Conservation (phyloP, 257 asterid genomes). For the Buddleja alternifolia region DNA sequence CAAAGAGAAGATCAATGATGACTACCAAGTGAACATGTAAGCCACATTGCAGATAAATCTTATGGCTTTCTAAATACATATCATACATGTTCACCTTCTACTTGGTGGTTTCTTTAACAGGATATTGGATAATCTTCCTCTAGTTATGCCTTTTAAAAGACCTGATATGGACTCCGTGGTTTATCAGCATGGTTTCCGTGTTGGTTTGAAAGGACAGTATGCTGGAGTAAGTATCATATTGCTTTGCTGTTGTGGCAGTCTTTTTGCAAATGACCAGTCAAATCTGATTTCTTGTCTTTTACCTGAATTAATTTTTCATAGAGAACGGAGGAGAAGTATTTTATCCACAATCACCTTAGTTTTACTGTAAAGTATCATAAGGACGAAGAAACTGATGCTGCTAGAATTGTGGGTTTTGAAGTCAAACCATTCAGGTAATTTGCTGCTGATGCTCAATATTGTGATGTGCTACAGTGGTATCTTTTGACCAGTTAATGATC, state of each 20-base stretch:
- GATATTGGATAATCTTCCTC: constrained; percentile 93
- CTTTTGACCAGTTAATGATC: constrained; percentile 21
- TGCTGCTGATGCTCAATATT: constrained; percentile 3
- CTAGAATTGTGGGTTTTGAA: constrained; percentile 91
- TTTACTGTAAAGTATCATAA: constrained; percentile 80
- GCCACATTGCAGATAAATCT: constrained; percentile 1
- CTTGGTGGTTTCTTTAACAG: constrained; percentile 43
- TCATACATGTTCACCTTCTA: constrained; percentile 21
- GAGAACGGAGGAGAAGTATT: constrained; percentile 70
- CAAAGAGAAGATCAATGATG: constrained; percentile 66
- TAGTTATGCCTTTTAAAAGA: constrained; percentile 78
- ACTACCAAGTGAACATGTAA: constrained; percentile 62
- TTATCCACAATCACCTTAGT: constrained; percentile 74
- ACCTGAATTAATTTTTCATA: constrained; percentile 23
- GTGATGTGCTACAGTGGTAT: neutral
- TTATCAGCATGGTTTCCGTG: constrained; percentile 79
- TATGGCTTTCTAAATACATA: constrained; percentile 5
- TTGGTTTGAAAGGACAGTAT: constrained; percentile 82
- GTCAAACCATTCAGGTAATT: constrained; percentile 76
- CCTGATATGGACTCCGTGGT: constrained; percentile 57
- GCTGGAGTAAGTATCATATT: constrained; percentile 68
- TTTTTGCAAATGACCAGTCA: constrained; percentile 6
- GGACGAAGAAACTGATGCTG: constrained; percentile 70
- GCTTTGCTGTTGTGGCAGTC: constrained; percentile 15
- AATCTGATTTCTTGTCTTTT: constrained; percentile 29